Conservation (phyloP, 192 early-diverging fungal genomes). For the Bifiguratus adelaidae region DNA sequence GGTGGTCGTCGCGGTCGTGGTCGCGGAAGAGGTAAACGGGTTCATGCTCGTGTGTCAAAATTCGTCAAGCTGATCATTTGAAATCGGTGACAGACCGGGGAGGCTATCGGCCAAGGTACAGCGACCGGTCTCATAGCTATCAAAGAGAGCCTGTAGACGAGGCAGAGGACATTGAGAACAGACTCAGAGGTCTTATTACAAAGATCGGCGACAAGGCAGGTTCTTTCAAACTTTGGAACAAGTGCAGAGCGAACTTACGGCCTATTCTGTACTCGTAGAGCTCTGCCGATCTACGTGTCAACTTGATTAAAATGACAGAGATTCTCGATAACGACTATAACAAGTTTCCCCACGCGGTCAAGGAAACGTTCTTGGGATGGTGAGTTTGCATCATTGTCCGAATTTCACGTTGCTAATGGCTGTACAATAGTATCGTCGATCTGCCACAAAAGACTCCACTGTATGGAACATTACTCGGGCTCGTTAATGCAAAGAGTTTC, state of each 20-base stretch:
- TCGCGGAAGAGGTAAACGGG: too few species aligned
- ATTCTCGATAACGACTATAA: conserved; percentile 61
- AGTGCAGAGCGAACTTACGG: background rate
- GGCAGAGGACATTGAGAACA: conserved; percentile 56
- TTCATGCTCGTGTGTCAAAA: too few species aligned
- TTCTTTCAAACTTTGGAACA: background rate
- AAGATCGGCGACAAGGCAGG: conserved; percentile 65
- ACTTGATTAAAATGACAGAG: conserved; percentile 53
- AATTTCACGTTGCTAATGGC: background rate
- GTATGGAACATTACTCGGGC: conserved; percentile 73
- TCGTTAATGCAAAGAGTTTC: conserved; percentile 67
- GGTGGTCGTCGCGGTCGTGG: too few species aligned
- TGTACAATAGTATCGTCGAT: conserved; percentile 44
- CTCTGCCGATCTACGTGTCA: conserved; percentile 47
- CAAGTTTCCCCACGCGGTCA: conserved; percentile 49
- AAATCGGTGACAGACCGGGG: too few species aligned
- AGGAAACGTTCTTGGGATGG: conserved; percentile 49
- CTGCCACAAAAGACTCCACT: conserved; percentile 63
- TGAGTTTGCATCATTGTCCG: background rate
- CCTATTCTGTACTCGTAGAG: conserved; percentile 12
- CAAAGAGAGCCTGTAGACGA: too few species aligned
- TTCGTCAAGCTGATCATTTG: too few species aligned
- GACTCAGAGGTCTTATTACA: conserved; percentile 58
- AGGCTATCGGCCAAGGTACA: too few species aligned
- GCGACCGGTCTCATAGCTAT: too few species aligned